Conservation (phyloP, 768 basidiomycete genomes). For the Leucosporidium creatinivorum region DNA sequence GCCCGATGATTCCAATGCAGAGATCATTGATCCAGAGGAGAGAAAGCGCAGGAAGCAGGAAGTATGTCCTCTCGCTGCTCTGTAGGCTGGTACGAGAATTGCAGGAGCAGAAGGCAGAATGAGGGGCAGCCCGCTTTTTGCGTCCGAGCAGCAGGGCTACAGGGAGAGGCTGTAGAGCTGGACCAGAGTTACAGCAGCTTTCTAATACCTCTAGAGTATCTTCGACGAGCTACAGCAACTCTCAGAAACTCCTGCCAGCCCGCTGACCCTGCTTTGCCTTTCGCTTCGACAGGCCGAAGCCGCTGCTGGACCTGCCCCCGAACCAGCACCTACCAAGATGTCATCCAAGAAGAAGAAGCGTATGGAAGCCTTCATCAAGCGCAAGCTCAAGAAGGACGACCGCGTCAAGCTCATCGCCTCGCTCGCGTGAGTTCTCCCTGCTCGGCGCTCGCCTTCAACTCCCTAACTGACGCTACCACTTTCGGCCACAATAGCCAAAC, state of each 20-base stretch:
- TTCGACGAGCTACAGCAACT: no score
- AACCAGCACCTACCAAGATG: constrained; percentile 43
- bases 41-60: background rate
- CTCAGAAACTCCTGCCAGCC: no score
- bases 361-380: constrained; percentile 88
- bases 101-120: no score
- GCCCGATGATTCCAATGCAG: background rate
- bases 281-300: background rate
- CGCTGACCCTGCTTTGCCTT: background rate
- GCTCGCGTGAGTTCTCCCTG: constrained; percentile 54
- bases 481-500: constrained; percentile 52
- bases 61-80: background rate
- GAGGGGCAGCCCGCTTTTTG: background rate
- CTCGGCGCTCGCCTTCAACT: background rate
- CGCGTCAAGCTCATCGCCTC: constrained; percentile 68
- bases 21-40: background rate
- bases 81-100: background rate
- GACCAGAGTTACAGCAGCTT: no score
- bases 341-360: constrained; percentile 78
- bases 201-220: no score
- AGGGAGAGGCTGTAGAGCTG: no score
- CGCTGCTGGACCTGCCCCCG: constrained; percentile 2
- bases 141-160: background rate
- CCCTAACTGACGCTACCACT: background rate
- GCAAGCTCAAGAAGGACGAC: constrained; percentile 87